phyloP scores from a whole-genome alignment of 345 rosid genomes.

The Streptanthus diversifolius region DNA sequence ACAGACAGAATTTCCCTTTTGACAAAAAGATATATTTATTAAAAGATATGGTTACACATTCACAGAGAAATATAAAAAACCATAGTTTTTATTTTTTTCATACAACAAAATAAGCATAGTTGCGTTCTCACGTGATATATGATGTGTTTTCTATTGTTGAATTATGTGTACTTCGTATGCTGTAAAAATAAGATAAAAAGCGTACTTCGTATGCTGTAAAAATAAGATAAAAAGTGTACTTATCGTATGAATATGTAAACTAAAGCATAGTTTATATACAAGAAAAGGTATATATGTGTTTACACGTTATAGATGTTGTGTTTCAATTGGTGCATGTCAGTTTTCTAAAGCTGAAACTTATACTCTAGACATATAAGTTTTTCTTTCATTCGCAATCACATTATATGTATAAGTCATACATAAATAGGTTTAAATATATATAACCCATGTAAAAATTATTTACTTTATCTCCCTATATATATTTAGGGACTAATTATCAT shows the following conservation, averaged over 20 bases:
- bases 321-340: not conserved
- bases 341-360: not conserved
- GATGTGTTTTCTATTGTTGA: not conserved
- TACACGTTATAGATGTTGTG: not conserved
- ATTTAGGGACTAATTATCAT: not conserved
- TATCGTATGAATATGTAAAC: not conserved
- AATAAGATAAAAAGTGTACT: not conserved
- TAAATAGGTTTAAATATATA: not conserved
- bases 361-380: not conserved
- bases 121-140: slow-evolving; percentile 7
- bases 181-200: no score
- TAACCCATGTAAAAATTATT: not conserved
- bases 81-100: not conserved
- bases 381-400: not conserved
- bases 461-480: not conserved
- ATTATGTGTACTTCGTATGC: not conserved
- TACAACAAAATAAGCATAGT: not conserved
- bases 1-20: slow-evolving; percentile 9
- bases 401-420: not conserved
- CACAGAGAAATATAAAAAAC: not conserved
- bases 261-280: not conserved
- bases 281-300: not conserved
- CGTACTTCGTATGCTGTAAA: not conserved
- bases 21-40: not conserved
- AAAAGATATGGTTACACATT: not conserved